Evolutionary conservation across 108 stramenopile species (phyloP), one percentile per base, ranked within the genome.

Genomic region (Epithemia pelagica): DNA sequence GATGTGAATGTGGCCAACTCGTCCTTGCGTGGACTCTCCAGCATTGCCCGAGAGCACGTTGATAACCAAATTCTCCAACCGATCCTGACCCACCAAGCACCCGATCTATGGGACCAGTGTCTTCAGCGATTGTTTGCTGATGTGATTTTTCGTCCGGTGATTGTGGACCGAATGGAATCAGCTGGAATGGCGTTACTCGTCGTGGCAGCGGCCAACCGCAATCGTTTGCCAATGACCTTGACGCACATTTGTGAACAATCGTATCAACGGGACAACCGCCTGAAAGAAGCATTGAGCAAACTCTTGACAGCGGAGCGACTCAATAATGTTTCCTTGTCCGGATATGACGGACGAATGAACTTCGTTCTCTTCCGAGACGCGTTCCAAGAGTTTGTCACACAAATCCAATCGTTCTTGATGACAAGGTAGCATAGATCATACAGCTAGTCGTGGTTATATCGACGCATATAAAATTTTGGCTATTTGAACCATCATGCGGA

Each of bases 161-260:
- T 91, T 25, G 86, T 82, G 82, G 93, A 91, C 61, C 86, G 94
- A 28, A 67, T 95, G 24, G 90, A 92, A 71, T 61, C 88, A 2
- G 74, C 84, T 31, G 90, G 85, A 23, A 71, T 75, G 69, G 78
- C 82, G 0, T 58, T 92, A 30, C 60, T 90, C 28, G 82, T 78
- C 1, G 56, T 92, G 37, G 87, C 83, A 19, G 87, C 90, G 21
- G 72, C 78, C 22, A 86, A 89, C 64, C 24, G 87, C 51, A 67
- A 73, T 53, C 74, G 76, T 25, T 89, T 94, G 74, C 75, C 71
- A 23, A 63, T 52, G 18, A 77, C 88, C 46, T 75, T 94, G 7
- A 78, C 82, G 58, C 59, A 69, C 8, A 80, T 94, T 19, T 65
- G 76, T 1, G 74, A 76, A 57, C 78, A 88, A 58, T 75, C 66